Base-by-base conservation (phyloP, 2,329 filamentous ascomycete genomes). In the Penicillium aurantiogriseum region DNA sequence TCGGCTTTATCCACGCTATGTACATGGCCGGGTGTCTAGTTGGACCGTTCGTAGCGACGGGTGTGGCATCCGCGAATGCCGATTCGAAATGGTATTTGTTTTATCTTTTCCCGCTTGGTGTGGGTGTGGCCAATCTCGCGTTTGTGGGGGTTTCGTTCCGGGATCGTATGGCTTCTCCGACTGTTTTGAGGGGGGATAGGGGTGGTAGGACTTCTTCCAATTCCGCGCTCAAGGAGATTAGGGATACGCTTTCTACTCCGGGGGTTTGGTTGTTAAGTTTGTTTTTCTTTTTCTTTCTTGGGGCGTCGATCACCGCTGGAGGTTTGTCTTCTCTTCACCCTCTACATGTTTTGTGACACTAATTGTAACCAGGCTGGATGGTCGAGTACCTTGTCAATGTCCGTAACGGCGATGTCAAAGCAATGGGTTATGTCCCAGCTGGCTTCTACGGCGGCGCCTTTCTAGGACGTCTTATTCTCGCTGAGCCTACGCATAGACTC, bases 241-340 rank as follows among this genome's bases (percentile, higher is more conserved):
- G 66, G 33, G 60, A 57, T 36, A 71, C 65, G 0, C 59, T 71
- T 8, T 46, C 53, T 2, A 59, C 57, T 0, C 63, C 64, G 0
- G 56, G 59, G 4, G 67, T 88, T 4, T 88, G 85, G 82, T 67
- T 85, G 0, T 66, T 88, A 3, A 84, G 84, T 48, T 53, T 85
- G 2, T 88, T 86, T 69, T 88, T 84, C 72, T 88, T 88, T 72
- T 86, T 87, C 68, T 82, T 83, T 51, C 74, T 88, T 0, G 85
- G 86, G 0, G 80, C 79, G 0, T 69, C 67, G 1, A 79, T 85
- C 2, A 88, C 85, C 0, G 81, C 83, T 23, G 63, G 68, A 11
- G 77, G 77, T 70, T 63, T 33, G 67, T 56, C 8, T 23, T 19
- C 25, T 25, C 0, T 7, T 7, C 2, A 11, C n/a, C 10, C 6